Evolutionary conservation across 208 protist species (phyloP), one percentile per base, ranked within the genome.

Genomic region (Leptomonas pyrrhocoris): DNA sequence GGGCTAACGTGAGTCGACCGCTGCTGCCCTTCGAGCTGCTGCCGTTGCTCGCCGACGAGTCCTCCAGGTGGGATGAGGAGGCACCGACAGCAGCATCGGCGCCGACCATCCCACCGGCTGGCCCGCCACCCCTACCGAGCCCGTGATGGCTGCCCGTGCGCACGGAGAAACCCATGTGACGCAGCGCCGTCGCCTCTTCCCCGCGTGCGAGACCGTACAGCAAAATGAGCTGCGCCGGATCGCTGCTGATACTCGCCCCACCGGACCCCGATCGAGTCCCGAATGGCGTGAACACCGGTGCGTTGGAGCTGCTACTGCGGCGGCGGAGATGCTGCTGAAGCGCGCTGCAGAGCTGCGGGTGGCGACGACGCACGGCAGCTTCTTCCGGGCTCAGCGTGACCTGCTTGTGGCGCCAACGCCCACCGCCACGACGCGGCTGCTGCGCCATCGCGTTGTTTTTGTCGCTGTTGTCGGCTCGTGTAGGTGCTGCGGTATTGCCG

Each of bases 111-210:
- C 58, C 49, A 30, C 54, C 66, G 9, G 54, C 30, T 5, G 38
- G 12, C 11, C 67, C 56, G 6, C 67, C 57, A 21, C 61, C 12
- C 8, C 70, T 36, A 51, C 60, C 61, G 16, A 68, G 36, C 2
- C 61, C 64, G 45, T 55, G 42, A 38, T 69, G 51, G 30, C 23
- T 64, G 70, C 60, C 62, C 15, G 58, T 64, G 15, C 61, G 70
- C n/a, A 75, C 70, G 13, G 61, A 57, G 45, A 75, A 75, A n/a
- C 70, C 70, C 42, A 75, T 68, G 11, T 64, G 70, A 9, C 70
- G 70, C 51, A 75, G 48, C 60, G 45, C 54, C 15, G 54, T 27
- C n/a, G 55, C 45, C 28, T 75, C 70, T 40, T 54, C 31, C n/a
- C 70, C 70, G 30, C 51, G 61, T 19, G 61, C 43, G 23, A 48